Base-by-base conservation (phyloP, 768 basidiomycete species). In the Boletus vermiculosoides region DNA sequence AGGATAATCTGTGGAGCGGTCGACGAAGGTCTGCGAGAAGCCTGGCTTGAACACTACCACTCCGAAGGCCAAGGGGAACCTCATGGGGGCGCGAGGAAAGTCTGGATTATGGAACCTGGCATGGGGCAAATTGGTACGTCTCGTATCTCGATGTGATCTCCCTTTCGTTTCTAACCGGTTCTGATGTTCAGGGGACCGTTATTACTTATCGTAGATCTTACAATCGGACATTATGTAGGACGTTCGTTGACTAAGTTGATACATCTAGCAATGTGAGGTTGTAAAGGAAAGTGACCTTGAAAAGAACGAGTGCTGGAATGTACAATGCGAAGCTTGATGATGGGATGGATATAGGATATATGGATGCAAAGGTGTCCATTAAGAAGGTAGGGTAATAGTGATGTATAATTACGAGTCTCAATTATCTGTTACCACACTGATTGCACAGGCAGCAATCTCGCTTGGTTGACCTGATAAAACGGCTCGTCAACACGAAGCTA, bases 81-180 rank as follows among this genome's bases (percentile, higher is more conserved):
- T 4, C 71, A 78, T 55, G 80, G 79, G 25, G 74, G 78, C 54
- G 81, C 85, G 12, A 77, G 81, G 45, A 86, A 88, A 68, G 83
- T 88, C 15, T 94, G 92, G 88, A 78, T 88, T 15, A 85, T 94
- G 76, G 83, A 90, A 60, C 92, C 92, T 31, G 92, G 92, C 13
- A 86, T 94, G 83, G 92, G 92, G 0, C 89, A 92, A 53, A 92
- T 94, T 50, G 92, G 92, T 88, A 58, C 44, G 80, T 51, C 42
- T 25, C 25, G 20, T 22, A 36, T 40, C 44, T 39, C 20, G 36
- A 20, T 6, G 13, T 40, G 31, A 46, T 20, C 3, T 30, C 13
- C 8, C 20, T 11, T 16, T 5, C 31, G 18, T 8, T 25, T 45
- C 52, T 61, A 2, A 68, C 40, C 5, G 13, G 3, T 10, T 34